Evolutionary conservation across 129 eudicot genomes (phyloP), one percentile per base, ranked within the genome.

Genomic region (Saposhnikovia divaricata): DNA sequence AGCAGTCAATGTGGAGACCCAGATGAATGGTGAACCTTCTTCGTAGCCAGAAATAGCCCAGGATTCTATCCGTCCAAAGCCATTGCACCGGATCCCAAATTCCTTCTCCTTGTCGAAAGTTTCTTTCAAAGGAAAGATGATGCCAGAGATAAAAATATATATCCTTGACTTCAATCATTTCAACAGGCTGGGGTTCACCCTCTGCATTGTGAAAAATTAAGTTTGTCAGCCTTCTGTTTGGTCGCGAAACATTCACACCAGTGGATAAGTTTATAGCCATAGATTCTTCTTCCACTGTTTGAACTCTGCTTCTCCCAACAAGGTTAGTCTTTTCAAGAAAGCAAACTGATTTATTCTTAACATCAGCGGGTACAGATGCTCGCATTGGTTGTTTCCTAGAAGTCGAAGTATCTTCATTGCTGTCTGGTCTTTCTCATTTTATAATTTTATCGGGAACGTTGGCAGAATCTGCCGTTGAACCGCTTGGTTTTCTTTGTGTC

Each of bases 21-120:
- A 91, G 46, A 89, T 85, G 45, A 84, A 81, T 5, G 97, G 97
- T 3, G 82, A 78, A 18, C 97, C 97, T 57, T 91, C 97, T 86
- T 91, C 97, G 59, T 89, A 91, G 11, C 97, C 97, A 59, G 97
- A 91, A 23, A 91, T 91, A 18, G 88, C 85, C 97, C 97, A 91
- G 9, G 86, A 73, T 81, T 92, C 94, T 43, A 92, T 85, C 16
- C 92, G 88, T 44, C 97, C 94, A 72, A 92, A 89, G 21, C 89
- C 92, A 78, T 85, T 88, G 82, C 97, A 92, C 34, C 86, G 81
- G 5, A 86, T 81, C 12, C 93, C 92, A 6, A 77, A 63, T 59
- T 82, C 91, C 83, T 86, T 10, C 81, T 28, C 87, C 69, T 85
- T 85, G 3, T 84, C 84, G 70, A 82, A 78, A 42, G 74, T 65